phyloP scores from a whole-genome alignment of 139 green algal genomes.

The Zygnema circumcarinatum region DNA sequence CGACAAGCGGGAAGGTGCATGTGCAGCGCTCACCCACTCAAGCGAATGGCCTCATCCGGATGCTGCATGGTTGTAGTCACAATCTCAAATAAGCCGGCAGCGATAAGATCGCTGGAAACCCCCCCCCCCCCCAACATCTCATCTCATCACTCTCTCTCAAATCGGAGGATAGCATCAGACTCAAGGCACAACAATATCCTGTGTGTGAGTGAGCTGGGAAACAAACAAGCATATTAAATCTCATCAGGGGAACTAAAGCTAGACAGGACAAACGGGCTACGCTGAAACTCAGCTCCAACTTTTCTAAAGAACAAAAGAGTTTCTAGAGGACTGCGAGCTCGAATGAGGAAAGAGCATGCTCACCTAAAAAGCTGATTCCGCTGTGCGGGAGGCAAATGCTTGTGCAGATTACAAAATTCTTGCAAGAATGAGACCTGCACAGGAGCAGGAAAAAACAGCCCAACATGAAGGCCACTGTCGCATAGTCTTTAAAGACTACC shows the following conservation, averaged over 20 bases:
- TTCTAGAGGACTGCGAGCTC: no score
- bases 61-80: slow-evolving; percentile 67
- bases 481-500: slow-evolving; percentile 2
- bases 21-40: slow-evolving; percentile 73
- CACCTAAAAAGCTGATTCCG: slow-evolving; percentile 55
- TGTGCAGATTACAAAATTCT: slow-evolving; percentile 88
- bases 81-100: slow-evolving; percentile 88
- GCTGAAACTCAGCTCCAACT: no score
- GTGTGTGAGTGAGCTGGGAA: no score
- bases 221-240: background rate
- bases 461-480: slow-evolving; percentile 2
- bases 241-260: no score
- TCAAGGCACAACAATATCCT: no score
- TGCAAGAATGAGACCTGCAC: slow-evolving; percentile 67
- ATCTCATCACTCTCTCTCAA: no score
- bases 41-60: slow-evolving; percentile 63
- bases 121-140: background rate
- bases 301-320: no score
- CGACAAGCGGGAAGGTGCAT: no score
- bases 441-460: slow-evolving; percentile 13
- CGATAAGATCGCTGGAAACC: slow-evolving; percentile 65
- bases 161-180: no score
- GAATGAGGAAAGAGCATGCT: background rate
- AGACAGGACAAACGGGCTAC: no score
- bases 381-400: slow-evolving; percentile 80